Evolutionary conservation across 768 basidiomycete species (phyloP), one percentile per base, ranked within the genome.

Genomic region (Tricholoma bakamatsutake): DNA sequence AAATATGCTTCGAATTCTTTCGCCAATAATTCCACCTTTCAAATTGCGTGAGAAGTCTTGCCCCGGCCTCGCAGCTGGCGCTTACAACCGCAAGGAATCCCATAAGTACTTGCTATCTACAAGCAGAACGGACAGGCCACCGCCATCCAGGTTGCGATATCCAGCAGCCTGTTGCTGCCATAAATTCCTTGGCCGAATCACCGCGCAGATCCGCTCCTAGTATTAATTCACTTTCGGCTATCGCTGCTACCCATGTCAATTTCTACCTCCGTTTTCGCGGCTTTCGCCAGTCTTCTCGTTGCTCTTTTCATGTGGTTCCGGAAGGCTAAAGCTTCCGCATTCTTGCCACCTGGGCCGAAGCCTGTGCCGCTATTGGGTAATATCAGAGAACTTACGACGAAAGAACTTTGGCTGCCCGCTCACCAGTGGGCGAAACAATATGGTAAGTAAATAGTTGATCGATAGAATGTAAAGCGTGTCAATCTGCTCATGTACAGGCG

Each of bases 321-420:
- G 62, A 78, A 74, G 71, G 59, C 71, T 69, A 74, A 72, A 69
- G 58, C 69, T 69, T 68, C 69, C 60, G 55, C 67, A 39, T 73
- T 76, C 52, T 68, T 81, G 28, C 87, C 87, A 35, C 86, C 87
- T 55, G 88, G 87, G 21, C 88, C 88, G 54, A 80, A 76, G 59
- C 83, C 84, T 0, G 66, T 85, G 55, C 85, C 85, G 0, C 37
- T 87, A 47, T 62, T 89, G 12, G 87, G 88, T 6, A 88, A 90
- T 67, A 61, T 87, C 10, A 67, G 71, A 40, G 80, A 88, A 62
- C 72, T 89, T 54, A 80, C 79, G 0, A 56, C 77, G 10, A 80
- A 81, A 57, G 80, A 87, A 66, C 76, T 85, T 3, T 88, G 87
- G 86, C 67, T 88, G 15, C 70, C 71, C n/a, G 82, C 80, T 1